Percentiles rank a stretch among this genome's conserved stretches.
phyloP scores from a whole-genome alignment of 2,329 filamentous ascomycete genomes.

The Epichloe brachyelytri region DNA sequence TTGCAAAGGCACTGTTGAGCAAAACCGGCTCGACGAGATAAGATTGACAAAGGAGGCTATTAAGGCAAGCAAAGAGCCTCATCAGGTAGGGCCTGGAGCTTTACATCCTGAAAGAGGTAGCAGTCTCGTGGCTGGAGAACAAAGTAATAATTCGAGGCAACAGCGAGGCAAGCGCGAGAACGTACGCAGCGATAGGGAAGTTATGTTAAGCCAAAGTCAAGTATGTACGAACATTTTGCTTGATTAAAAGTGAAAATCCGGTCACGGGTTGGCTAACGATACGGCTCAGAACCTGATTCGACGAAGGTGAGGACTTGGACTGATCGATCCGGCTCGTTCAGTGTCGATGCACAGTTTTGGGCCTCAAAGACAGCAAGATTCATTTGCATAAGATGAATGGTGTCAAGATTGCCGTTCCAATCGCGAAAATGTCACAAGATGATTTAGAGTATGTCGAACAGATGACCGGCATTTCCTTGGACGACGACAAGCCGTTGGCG shows the following conservation, averaged over 20 bases:
- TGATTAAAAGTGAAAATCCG: background rate
- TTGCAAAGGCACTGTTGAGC: constrained; percentile 56
- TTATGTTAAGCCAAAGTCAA: constrained; percentile 52
- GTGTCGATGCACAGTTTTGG: constrained; percentile 95
- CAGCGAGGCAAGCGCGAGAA: constrained; percentile 62
- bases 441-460: constrained; percentile 93
- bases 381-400: constrained; percentile 97
- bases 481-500: constrained; percentile 87
- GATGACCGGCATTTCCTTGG: constrained; percentile 73
- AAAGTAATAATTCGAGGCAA: constrained; percentile 53
- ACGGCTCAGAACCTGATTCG: constrained; percentile 58
- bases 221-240: constrained; percentile 35
- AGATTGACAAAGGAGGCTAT: constrained; percentile 70
- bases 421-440: constrained; percentile 88
- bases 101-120: constrained; percentile 66
- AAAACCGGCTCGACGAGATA: constrained; percentile 68
- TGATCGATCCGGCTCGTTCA: constrained; percentile 89
- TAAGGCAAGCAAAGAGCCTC: constrained; percentile 43
- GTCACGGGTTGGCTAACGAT: background rate
- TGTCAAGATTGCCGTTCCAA: constrained; percentile 93
- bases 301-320: constrained; percentile 85
- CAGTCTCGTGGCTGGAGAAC: constrained; percentile 56
- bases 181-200: constrained; percentile 43
- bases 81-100: constrained; percentile 64
- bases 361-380: constrained; percentile 88